Percentiles rank a stretch among this genome's conserved stretches.
Conservation (phyloP, 176 grass and related monocot species). For the Calamus simplicifolius region DNA sequence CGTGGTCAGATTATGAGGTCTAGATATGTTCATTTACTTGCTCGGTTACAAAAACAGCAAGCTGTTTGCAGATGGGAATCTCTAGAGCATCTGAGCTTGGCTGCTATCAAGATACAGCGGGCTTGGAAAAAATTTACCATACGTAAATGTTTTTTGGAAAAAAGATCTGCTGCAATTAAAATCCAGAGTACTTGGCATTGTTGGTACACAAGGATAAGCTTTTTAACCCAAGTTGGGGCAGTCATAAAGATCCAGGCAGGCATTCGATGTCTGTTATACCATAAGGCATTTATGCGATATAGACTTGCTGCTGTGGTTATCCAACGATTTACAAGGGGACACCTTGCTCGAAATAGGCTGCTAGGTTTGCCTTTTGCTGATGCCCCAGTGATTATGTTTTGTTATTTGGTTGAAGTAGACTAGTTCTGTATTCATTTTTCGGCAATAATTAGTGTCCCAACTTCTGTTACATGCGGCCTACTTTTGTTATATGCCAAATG, state of each 20-base stretch:
- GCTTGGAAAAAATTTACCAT: constrained; percentile 34
- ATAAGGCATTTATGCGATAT: constrained; percentile 10
- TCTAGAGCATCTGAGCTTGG: constrained; percentile 18
- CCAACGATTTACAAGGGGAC: constrained; percentile 36
- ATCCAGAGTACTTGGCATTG: constrained; percentile 52
- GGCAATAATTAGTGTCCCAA: background rate
- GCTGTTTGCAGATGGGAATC: constrained; percentile 2
- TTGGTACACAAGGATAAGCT: constrained; percentile 24
- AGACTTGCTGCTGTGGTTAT: constrained; percentile 25
- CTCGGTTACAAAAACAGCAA: constrained; percentile 4
- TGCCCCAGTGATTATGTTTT: background rate
- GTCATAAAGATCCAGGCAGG: constrained; percentile 31
- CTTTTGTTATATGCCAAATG: too few species aligned
- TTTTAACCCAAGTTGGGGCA: constrained; percentile 29
- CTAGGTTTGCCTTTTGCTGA: constrained; percentile 35
- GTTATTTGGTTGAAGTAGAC: background rate
- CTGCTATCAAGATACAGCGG: constrained; percentile 46
- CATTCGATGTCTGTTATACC: constrained; percentile 23
- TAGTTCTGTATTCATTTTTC: background rate
- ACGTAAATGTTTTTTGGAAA: constrained; percentile 8
- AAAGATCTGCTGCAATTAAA: constrained; percentile 32
- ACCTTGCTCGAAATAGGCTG: constrained; percentile 40
- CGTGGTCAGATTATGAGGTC: constrained; percentile 7
- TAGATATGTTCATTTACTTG: constrained; percentile 13
- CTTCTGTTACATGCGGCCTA: too few species aligned